Base-by-base conservation (phyloP, 2,329 filamentous ascomycete species). In the Dothistroma pini region DNA sequence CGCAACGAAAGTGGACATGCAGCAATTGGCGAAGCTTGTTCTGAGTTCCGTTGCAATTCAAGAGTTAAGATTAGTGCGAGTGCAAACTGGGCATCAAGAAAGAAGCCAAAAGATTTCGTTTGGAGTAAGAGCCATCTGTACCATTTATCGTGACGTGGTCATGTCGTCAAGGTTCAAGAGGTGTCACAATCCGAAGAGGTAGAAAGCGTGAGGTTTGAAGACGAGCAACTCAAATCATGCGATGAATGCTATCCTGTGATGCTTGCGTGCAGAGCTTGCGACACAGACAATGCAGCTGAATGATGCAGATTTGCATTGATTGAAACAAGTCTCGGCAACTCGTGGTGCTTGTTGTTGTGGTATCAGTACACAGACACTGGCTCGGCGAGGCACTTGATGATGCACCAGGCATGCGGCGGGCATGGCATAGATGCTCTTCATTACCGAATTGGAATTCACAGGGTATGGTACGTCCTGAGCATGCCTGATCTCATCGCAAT, bases 51-150 rank as follows among this genome's bases (percentile, higher is more conserved):
- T 11, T 35, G 48, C 16, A 19, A 32, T 53, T 35, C 22, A 53
- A 53, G 31, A 53, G 51, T 25, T 21, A 35, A 63, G 60, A 62
- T 41, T 56, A 60, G 53, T 52, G 56, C 38, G 56, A 44, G 41
- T 44, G 41, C 16, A 60, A 62, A 66, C 21, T 44, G 63, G 57
- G 59, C 58, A 44, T 54, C 44, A 51, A 64, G 66, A 67, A 69
- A 69, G 67, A 69, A 68, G 67, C 67, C 67, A 69, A 64, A 68
- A 69, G 61, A 68, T 47, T 48, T 34, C 59, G 47, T 54, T 61
- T 63, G 63, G 63, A 65, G 63, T 57, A 65, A 67, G 60, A 63
- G 63, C 63, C 63, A 61, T 59, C 32, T 57, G 22, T 56, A 54
- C 58, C 58, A 60, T 57, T 50, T 60, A 54, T 19, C n/a, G 41